phyloP scores from a whole-genome alignment of 2,329 filamentous ascomycete genomes.

The Xylaria sp. region DNA sequence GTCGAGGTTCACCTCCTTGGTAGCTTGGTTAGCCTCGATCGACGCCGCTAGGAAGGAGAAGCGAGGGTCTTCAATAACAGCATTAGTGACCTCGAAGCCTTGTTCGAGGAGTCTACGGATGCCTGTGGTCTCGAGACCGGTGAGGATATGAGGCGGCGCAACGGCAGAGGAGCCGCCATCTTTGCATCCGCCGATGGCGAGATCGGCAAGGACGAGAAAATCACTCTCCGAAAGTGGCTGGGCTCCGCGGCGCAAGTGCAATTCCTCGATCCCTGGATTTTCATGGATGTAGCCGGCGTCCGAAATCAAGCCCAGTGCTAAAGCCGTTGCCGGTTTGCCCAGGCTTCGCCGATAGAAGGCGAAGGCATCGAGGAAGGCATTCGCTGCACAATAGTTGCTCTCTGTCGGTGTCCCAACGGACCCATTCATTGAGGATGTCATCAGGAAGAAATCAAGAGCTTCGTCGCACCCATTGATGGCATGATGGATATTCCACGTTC shows the following conservation, averaged over 20 bases:
- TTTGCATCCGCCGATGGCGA: conserved; percentile 26
- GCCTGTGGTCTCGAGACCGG: conserved; percentile 37
- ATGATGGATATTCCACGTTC: conserved; percentile 38
- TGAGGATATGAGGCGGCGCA: conserved; percentile 40
- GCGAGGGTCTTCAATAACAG: conserved; percentile 8
- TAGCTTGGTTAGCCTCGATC: not conserved
- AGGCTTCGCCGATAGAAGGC: conserved; percentile 39
- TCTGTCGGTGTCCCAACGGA: conserved; percentile 49
- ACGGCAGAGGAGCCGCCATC: conserved; percentile 31
- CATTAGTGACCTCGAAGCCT: conserved; percentile 35
- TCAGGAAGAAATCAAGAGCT: conserved; percentile 50
- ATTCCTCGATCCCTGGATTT: conserved; percentile 40
- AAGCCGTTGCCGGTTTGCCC: conserved; percentile 44
- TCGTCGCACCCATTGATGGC: conserved; percentile 12
- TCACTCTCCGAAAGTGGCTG: conserved; percentile 40
- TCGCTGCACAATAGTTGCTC: conserved; percentile 52
- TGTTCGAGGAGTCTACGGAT: conserved; percentile 31
- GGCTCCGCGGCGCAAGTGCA: conserved; percentile 38
- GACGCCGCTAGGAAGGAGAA: not conserved
- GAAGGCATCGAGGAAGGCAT: conserved; percentile 52
- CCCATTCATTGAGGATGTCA: conserved; percentile 45
- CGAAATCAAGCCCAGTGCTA: conserved; percentile 48
- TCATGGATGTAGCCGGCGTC: conserved; percentile 51
- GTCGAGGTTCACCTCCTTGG: not conserved
- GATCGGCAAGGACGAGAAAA: conserved; percentile 45